Evolutionary conservation across 1,284 basidiomycete species (phyloP).

Genomic region (Schizophyllum commune): DNA sequence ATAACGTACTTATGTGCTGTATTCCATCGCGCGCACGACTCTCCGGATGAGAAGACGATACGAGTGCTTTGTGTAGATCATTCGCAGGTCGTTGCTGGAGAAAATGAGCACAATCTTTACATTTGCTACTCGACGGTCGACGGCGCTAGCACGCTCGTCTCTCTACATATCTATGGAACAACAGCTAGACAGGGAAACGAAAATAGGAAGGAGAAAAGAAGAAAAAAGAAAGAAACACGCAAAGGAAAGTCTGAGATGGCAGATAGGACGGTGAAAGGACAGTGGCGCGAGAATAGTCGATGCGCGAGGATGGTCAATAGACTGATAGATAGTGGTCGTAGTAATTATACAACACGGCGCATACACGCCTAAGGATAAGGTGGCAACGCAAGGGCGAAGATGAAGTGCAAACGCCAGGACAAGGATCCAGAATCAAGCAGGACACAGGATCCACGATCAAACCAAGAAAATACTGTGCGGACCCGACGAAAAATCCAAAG

Average conservation of each 20-base stretch:
- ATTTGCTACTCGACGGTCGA: neutral
- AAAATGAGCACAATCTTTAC: neutral
- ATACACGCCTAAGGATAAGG: neutral
- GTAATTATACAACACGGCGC: neutral
- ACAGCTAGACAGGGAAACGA: neutral
- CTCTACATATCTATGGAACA: neutral
- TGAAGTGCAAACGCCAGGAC: neutral
- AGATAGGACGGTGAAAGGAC: neutral
- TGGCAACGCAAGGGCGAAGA: neutral
- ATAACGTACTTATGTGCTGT: no score
- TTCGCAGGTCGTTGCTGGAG: no score
- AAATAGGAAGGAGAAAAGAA: neutral
- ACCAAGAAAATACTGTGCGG: no score
- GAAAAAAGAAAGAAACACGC: neutral
- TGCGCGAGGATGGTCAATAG: no score
- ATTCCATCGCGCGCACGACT: no score
- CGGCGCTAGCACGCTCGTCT: neutral
- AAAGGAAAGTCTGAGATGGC: neutral
- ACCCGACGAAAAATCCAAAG: no score
- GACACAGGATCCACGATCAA: no score
- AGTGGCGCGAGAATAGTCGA: neutral
- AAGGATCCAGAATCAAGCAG: neutral
- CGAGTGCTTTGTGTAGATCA: no score
- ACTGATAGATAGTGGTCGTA: no score
- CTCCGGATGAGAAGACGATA: no score